These are phyloP conservation scores for Fusarium sp. DNA, from an alignment of 2,329 filamentous ascomycete species.

Conservation along the genomic window DNA sequence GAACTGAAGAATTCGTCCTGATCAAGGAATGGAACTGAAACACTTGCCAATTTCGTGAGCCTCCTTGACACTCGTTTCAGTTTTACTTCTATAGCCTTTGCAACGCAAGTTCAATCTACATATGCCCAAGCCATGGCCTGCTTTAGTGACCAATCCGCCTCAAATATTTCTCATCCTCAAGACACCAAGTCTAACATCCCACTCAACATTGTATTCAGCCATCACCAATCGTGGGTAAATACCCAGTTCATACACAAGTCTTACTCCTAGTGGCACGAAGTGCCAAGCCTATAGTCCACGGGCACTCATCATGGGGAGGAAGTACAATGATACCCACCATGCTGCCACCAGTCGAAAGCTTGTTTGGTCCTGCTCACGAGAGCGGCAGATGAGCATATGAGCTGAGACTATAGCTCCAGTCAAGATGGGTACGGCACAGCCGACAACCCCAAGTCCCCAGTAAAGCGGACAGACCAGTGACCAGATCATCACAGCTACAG, in stretches of 20 bases:
- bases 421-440: conserved; percentile 2
- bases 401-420: conserved; percentile 10
- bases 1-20: neutral
- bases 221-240: no score
- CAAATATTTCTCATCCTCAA: no score
- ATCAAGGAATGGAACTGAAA: no score
- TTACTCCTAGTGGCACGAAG: neutral
- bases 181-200: fast-evolving
- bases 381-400: conserved; percentile 28
- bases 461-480: conserved; percentile 31
- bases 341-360: conserved; percentile 31
- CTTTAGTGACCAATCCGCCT: no score
- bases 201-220: fast-evolving
- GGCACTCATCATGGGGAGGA: conserved; percentile 25
- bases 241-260: neutral
- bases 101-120: neutral
- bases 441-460: conserved; percentile 21
- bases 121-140: neutral
- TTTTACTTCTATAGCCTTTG: neutral
- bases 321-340: conserved; percentile 36
- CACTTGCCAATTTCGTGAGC: no score
- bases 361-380: conserved; percentile 15
- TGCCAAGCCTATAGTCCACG: conserved; percentile 4
- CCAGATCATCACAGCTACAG: conserved; percentile 25
- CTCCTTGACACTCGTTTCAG: neutral